Percentiles rank a stretch among this genome's conserved stretches.
Conservation (phyloP, 768 basidiomycete genomes). For the Gyrodon lividus region DNA sequence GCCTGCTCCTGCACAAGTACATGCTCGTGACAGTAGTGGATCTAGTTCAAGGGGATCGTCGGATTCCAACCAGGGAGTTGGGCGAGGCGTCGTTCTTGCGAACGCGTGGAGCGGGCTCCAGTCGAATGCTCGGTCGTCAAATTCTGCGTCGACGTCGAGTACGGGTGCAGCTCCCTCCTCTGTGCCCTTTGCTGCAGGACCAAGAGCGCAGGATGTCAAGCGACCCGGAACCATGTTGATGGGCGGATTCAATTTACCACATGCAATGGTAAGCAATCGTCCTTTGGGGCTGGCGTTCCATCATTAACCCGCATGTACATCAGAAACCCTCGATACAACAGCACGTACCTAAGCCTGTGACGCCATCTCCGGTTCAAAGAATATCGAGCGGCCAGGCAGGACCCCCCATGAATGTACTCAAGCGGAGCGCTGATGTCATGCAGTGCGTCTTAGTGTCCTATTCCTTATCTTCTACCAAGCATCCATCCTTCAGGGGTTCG, state of each 20-base stretch:
- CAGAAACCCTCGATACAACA: constrained; percentile 14
- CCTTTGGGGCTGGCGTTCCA: not conserved
- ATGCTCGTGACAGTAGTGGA: constrained; percentile 2
- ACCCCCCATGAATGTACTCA: constrained; percentile 19
- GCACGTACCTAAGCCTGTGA: constrained; percentile 2
- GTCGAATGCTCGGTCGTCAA: not conserved
- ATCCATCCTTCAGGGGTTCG: constrained; percentile 16
- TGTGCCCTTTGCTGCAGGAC: not conserved
- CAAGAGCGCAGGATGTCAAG: not conserved
- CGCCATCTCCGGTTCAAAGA: constrained; percentile 9
- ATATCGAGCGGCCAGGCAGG: constrained; percentile 5
- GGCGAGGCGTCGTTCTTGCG: not conserved
- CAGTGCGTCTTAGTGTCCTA: constrained; percentile 24
- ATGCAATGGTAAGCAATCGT: constrained; percentile 40
- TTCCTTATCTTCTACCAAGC: not conserved
- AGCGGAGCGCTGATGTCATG: constrained; percentile 36
- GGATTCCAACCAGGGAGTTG: not conserved
- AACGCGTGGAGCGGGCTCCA: not conserved
- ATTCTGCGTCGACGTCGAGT: constrained; percentile 1
- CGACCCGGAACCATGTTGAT: constrained; percentile 26
- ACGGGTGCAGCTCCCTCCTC: not conserved
- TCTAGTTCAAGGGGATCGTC: not conserved
- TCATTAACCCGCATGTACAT: not conserved
- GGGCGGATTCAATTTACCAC: constrained; percentile 51
- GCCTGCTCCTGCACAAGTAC: constrained; percentile 8